phyloP scores from a whole-genome alignment of 1,284 basidiomycete species.

The Sporisorium sorghi region DNA sequence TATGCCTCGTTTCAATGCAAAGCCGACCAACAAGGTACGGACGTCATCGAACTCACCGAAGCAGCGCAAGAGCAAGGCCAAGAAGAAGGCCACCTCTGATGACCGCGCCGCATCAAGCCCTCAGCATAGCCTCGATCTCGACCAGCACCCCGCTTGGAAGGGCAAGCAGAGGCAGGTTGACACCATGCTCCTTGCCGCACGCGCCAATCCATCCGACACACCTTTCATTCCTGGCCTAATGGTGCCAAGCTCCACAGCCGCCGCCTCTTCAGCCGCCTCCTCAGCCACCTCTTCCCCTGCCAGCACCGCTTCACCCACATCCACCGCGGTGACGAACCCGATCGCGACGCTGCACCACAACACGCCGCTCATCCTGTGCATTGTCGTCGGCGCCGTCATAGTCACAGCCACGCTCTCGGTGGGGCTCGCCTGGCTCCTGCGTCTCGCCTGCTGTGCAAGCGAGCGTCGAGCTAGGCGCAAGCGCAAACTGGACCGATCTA shows the following conservation, averaged over 20 bases:
- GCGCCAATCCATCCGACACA: conserved; percentile 5
- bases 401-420: conserved; percentile 39
- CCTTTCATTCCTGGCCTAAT: conserved; percentile 14
- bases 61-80: background rate
- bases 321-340: conserved; percentile 15
- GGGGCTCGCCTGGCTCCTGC: conserved; percentile 48
- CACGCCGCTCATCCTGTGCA: conserved; percentile 42
- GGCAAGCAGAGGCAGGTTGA: conserved; percentile 21
- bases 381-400: conserved; percentile 51
- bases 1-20: conserved; percentile 24
- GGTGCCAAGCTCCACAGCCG: conserved; percentile 2
- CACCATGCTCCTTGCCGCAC: background rate
- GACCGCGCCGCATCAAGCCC: background rate
- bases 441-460: conserved; percentile 34
- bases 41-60: conserved; percentile 6
- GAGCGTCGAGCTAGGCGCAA: conserved; percentile 26
- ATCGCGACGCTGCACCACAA: conserved; percentile 40
- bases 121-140: background rate
- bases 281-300: conserved; percentile 1
- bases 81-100: background rate
- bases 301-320: conserved; percentile 11
- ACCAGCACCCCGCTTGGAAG: background rate
- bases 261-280: background rate
- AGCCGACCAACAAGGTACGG: conserved; percentile 8
- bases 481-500: conserved; percentile 27